Base-by-base conservation (phyloP, 129 eudicot genomes). In the Lactuca sativa region DNA sequence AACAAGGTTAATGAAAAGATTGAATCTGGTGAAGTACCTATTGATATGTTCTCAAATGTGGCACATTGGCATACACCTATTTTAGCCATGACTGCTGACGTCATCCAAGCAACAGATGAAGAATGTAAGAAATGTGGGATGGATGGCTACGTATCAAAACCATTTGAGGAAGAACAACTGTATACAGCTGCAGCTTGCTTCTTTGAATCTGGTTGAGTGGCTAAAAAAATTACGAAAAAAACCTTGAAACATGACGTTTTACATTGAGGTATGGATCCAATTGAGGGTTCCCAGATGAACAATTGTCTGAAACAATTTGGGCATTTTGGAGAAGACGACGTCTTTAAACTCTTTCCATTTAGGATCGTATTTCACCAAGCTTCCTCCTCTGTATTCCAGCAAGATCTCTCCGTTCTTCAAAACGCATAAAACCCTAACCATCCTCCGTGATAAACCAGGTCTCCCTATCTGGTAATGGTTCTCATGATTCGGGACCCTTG, bases 81-180 rank as follows among this genome's bases (percentile, higher is more conserved):
- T 72, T 70, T 93, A 44, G 99, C 99, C 17, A 90, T 93, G 99
- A 93, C 99, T 12, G 99, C 93, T 6, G 97, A 93, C 74, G 99
- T 93, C 5, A 85, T 85, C 69, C 98, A 89, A 66, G 95, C 95
- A 30, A 87, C 88, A 7, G 84, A 85, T 56, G 97, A 89, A 59
- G 72, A 83, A 62, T 87, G 96, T 82, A 52, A 66, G 52, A 76
- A 93, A 64, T 75, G 90, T 74, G 98, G 97, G 21, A 93, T 93
- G 97, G 97, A 93, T 69, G 98, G 81, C 43, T 93, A 83, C 63
- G 95, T 93, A 12, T 77, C 95, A 1, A 93, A 93, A 56, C 98
- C 98, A 12, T 89, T 93, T 25, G 88, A 83, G 47, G 95, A 85
- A 64, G 87, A 77, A 56, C 86, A 85, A 13, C 85, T 93, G 8